Evolutionary conservation across 2,329 filamentous ascomycete genomes (phyloP).

Genomic region (Aureobasidium sp.): DNA sequence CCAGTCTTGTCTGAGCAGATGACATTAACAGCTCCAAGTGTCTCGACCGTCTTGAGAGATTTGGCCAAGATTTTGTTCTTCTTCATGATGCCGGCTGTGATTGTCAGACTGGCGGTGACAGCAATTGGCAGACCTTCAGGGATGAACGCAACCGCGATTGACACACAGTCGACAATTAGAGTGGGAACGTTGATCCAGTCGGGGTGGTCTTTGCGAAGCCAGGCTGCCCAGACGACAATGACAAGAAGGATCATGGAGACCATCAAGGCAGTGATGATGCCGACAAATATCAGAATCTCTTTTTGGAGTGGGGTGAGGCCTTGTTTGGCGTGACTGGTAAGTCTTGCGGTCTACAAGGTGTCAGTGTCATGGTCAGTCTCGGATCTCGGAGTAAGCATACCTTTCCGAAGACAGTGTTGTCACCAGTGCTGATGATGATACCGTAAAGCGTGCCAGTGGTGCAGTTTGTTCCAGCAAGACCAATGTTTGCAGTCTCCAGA

Average conservation of each 20-base stretch:
- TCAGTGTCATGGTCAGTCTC: background rate
- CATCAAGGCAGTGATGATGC: constrained; percentile 61
- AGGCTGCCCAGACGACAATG: constrained; percentile 59
- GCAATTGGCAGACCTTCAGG: constrained; percentile 66
- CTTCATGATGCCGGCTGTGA: constrained; percentile 67
- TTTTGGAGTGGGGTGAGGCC: constrained; percentile 61
- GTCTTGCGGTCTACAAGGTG: constrained; percentile 45
- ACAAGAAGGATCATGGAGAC: constrained; percentile 55
- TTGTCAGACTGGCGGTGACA: constrained; percentile 58
- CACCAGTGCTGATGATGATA: constrained; percentile 62
- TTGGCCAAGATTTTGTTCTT: constrained; percentile 73
- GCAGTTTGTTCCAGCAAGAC: constrained; percentile 71
- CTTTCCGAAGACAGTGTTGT: constrained; percentile 64
- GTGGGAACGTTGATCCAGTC: constrained; percentile 63
- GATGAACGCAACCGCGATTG: constrained; percentile 64
- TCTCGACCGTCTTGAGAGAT: constrained; percentile 69
- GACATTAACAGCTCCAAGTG: constrained; percentile 61
- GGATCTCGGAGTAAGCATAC: constrained; percentile 24
- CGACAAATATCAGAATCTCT: constrained; percentile 64
- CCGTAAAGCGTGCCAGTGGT: constrained; percentile 58
- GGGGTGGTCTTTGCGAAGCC: constrained; percentile 57
- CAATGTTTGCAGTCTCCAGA: constrained; percentile 67
- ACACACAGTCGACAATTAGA: constrained; percentile 59
- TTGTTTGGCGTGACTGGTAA: constrained; percentile 60
- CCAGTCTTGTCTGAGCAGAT: constrained; percentile 74